Base-by-base conservation (phyloP, 2,329 filamentous ascomycete genomes). In the Fusarium buharicum region DNA sequence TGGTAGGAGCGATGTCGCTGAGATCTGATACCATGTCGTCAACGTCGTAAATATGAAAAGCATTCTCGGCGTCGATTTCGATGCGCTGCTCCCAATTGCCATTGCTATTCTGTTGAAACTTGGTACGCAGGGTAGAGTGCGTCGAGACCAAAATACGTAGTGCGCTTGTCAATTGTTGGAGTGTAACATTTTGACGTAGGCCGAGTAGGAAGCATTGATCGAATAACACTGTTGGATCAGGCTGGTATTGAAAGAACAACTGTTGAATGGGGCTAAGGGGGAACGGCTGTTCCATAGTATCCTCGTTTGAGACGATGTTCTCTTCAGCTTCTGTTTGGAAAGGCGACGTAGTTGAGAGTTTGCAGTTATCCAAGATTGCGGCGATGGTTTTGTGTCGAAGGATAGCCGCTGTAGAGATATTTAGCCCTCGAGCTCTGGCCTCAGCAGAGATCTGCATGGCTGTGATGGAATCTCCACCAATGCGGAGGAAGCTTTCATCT, bases 391-490 rank as follows among this genome's bases (percentile, higher is more conserved):
- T 50, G 34, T 50, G 47, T 2, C 49, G 52, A 9, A 63, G 49
- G 4, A 63, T 56, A 17, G 38, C 43, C 2, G 50, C 34, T 2
- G 53, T 56, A 7, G 56, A 48, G 1, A 63, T n/a, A 12, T 40
- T 30, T 6, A 61, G 33, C 9, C 50, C 46, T 3, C 39, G 46
- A 14, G 43, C 27, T 1, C 57, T 52, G 7, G 50, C 57, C 5
- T 43, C 43, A 2, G 53, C 41, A 11, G 51, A 47, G 4, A 62
- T 28, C 43, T 64, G 53, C 57, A 59, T 85, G 2, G 81, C 81
- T 0, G 75, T 64, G 4, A 83, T 76, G 0, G 81, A 83, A 61
- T 83, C 79, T 18, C 81, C 81, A 9, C 81, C 81, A 0, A 82
- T 73, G 0, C 74, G 73, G 69, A 83, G 81, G 67, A 84, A 83